Evolutionary conservation across 257 asterid species (phyloP).

Genomic region (Penstemon barbatus): DNA sequence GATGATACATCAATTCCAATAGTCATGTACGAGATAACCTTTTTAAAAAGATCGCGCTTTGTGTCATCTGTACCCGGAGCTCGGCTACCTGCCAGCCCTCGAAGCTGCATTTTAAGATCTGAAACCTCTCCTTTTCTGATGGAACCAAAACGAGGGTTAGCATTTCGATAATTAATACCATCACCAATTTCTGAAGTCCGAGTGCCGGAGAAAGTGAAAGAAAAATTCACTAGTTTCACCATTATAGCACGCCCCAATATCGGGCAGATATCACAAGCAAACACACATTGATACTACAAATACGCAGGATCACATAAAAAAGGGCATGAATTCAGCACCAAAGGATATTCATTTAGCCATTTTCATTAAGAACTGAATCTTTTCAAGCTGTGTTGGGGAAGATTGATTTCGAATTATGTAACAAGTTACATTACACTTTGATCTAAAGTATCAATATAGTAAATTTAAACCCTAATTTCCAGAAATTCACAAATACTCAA

Average conservation of each 20-base stretch:
- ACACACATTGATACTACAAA: neutral
- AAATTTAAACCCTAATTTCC: slow-evolving; percentile 13
- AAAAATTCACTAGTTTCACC: neutral
- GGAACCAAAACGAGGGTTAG: slow-evolving; percentile 31
- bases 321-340: slow-evolving; percentile 8
- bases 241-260: slow-evolving; percentile 9
- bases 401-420: neutral
- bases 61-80: slow-evolving; percentile 95
- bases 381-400: neutral
- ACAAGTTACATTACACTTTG: neutral
- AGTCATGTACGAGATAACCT: slow-evolving; percentile 96
- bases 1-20: slow-evolving; percentile 94
- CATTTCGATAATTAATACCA: slow-evolving; percentile 14
- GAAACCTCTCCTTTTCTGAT: slow-evolving; percentile 94
- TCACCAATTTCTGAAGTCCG: slow-evolving; percentile 7
- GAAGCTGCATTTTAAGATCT: slow-evolving; percentile 91
- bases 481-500: slow-evolving; percentile 14
- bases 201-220: neutral
- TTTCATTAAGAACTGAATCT: neutral
- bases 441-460: no score
- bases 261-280: neutral
- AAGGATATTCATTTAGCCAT: neutral
- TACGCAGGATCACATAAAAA: neutral
- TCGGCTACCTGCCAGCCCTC: slow-evolving; percentile 92
- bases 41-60: slow-evolving; percentile 89